Conservation (phyloP, 768 basidiomycete species). For the Hebeloma cylindrosporum region DNA sequence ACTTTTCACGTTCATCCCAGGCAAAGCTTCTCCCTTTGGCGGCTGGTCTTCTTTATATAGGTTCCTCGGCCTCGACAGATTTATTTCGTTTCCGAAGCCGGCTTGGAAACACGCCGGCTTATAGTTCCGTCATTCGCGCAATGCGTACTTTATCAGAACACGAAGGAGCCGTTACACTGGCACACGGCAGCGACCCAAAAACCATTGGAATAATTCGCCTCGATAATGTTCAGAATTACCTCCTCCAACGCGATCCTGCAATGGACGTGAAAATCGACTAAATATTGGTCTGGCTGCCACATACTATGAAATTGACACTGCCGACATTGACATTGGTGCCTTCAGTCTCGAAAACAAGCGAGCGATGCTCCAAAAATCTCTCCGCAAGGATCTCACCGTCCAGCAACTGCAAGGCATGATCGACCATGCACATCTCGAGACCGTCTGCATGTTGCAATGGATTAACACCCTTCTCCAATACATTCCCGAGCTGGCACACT, state of each 20-base stretch:
- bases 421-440: constrained; percentile 25
- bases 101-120: constrained; percentile 15
- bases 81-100: constrained; percentile 16
- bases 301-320: constrained; percentile 16
- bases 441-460: constrained; percentile 29
- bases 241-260: constrained; percentile 23
- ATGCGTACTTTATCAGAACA: constrained; percentile 21
- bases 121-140: constrained; percentile 19
- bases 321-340: constrained; percentile 14
- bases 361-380: constrained; percentile 1
- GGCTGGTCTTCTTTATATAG: constrained; percentile 17
- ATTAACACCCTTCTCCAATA: constrained; percentile 23
- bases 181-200: constrained; percentile 14
- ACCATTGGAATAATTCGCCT: constrained; percentile 19
- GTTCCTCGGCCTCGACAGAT: constrained; percentile 14
- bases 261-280: constrained; percentile 30
- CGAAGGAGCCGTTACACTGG: constrained; percentile 15
- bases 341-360: constrained; percentile 23
- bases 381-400: constrained; percentile 19
- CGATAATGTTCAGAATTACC: constrained; percentile 34
- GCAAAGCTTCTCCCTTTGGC: constrained; percentile 20
- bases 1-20: constrained; percentile 17
- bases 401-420: constrained; percentile 23
- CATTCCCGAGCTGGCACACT: constrained; percentile 23
- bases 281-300: constrained; percentile 28